A percentile compares a stretch with the other conserved stretches of the same genome.
phyloP scores from a whole-genome alignment of 2,329 filamentous ascomycete genomes.

The Xylariales sp. region DNA sequence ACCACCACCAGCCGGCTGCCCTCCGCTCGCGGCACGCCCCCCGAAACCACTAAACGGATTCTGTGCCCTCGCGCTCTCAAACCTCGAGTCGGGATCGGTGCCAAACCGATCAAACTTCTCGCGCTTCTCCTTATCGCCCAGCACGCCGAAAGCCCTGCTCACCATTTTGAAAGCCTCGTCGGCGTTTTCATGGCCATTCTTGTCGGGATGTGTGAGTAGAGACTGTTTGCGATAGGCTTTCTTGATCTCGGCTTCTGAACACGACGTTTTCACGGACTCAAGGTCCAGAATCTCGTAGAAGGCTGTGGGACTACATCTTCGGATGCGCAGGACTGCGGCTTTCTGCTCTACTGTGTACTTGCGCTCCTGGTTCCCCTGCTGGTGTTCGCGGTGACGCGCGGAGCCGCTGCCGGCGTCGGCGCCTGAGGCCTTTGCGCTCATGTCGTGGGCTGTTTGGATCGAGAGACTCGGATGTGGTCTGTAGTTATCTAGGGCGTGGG shows the following conservation, averaged over 20 bases:
- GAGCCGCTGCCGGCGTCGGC: slow-evolving; percentile 40
- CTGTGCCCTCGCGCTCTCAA: slow-evolving; percentile 58
- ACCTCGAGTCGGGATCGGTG: slow-evolving; percentile 86
- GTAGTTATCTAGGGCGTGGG: neutral
- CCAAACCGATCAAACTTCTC: slow-evolving; percentile 83
- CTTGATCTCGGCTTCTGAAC: slow-evolving; percentile 83
- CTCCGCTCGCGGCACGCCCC: slow-evolving; percentile 30
- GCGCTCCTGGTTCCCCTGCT: slow-evolving; percentile 71
- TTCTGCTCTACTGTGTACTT: slow-evolving; percentile 88
- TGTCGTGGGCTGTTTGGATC: slow-evolving; percentile 18
- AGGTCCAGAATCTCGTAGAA: slow-evolving; percentile 94
- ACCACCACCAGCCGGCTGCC: slow-evolving; percentile 29
- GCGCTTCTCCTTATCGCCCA: slow-evolving; percentile 92
- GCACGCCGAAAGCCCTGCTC: slow-evolving; percentile 83
- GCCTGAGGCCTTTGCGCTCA: slow-evolving; percentile 51
- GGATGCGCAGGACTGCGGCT: slow-evolving; percentile 83
- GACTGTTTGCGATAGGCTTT: slow-evolving; percentile 96
- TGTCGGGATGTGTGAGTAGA: slow-evolving; percentile 94
- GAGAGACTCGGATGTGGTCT: neutral
- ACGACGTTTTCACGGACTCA: slow-evolving; percentile 58
- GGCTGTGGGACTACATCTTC: slow-evolving; percentile 75
- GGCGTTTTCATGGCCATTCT: slow-evolving; percentile 92
- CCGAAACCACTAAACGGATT: slow-evolving; percentile 56
- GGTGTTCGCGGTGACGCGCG: slow-evolving; percentile 58
- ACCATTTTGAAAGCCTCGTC: slow-evolving; percentile 99